Conservation (phyloP, 768 basidiomycete genomes). For the Boletus pseudopeckii region DNA sequence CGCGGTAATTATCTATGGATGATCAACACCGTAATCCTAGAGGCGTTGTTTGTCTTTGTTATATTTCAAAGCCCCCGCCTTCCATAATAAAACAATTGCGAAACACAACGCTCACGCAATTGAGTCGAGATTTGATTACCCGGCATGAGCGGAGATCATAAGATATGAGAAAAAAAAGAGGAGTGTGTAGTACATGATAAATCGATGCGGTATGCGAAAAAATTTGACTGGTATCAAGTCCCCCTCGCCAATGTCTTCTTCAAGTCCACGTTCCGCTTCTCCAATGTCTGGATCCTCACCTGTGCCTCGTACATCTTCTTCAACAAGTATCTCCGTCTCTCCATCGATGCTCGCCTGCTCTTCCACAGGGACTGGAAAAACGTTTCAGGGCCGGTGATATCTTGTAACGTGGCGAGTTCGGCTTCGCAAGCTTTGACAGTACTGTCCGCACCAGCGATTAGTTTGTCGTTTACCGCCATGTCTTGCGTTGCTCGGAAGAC, state of each 20-base stretch:
- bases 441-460: slow-evolving; percentile 54
- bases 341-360: slow-evolving; percentile 47
- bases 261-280: slow-evolving; percentile 65
- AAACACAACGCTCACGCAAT: too few relatives aligned
- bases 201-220: not conserved
- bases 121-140: not conserved
- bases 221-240: slow-evolving; percentile 14
- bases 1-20: not conserved
- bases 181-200: not conserved
- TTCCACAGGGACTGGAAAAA: slow-evolving; percentile 41
- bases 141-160: not conserved
- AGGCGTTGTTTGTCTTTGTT: slow-evolving; percentile 25
- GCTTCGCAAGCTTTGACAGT: slow-evolving; percentile 71
- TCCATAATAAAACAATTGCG: not conserved
- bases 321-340: slow-evolving; percentile 64
- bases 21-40: not conserved
- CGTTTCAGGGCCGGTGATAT: slow-evolving; percentile 52
- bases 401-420: slow-evolving; percentile 66
- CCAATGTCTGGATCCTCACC: slow-evolving; percentile 64
- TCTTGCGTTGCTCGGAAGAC: slow-evolving; percentile 81
- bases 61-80: slow-evolving; percentile 16
- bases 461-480: slow-evolving; percentile 72
- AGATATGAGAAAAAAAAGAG: not conserved
- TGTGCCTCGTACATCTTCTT: slow-evolving; percentile 72
- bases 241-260: slow-evolving; percentile 53